Conservation (phyloP, 75 land plant species). For the Pinus taeda region DNA sequence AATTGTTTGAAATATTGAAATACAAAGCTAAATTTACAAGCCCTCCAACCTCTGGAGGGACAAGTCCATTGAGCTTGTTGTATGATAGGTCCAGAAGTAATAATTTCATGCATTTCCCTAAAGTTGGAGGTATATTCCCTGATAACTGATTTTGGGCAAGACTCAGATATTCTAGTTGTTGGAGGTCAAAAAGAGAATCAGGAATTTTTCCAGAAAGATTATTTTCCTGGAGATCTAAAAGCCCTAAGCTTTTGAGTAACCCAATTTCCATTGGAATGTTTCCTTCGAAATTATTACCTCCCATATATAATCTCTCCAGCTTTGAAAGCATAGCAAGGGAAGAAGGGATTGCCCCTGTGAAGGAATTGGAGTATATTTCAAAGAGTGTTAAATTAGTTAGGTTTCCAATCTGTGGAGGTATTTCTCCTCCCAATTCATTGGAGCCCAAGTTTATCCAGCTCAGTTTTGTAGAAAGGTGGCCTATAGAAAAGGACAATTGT, state of each 20-base stretch:
- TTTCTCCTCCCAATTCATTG: not conserved
- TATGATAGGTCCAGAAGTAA: not conserved
- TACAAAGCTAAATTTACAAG: too few species aligned
- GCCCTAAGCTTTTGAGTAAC: too few species aligned
- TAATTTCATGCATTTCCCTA: too few species aligned
- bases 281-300: too few species aligned
- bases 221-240: too few species aligned
- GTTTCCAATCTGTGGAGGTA: not conserved
- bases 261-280: too few species aligned
- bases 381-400: not conserved
- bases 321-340: not conserved
- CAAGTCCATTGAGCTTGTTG: not conserved
- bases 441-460: not conserved
- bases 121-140: too few species aligned
- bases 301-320: not conserved
- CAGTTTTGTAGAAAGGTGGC: not conserved
- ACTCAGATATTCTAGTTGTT: too few species aligned
- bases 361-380: not conserved
- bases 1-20: constrained; percentile 28
- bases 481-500: not conserved
- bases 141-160: too few species aligned
- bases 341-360: not conserved
- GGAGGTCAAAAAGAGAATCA: too few species aligned
- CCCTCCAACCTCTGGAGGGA: not conserved
- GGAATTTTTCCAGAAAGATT: too few species aligned